Percentiles rank a stretch among this genome's conserved stretches.
Evolutionary conservation across 805 yeast species (phyloP).

Genomic region (Cyberlindnera amylophila): DNA sequence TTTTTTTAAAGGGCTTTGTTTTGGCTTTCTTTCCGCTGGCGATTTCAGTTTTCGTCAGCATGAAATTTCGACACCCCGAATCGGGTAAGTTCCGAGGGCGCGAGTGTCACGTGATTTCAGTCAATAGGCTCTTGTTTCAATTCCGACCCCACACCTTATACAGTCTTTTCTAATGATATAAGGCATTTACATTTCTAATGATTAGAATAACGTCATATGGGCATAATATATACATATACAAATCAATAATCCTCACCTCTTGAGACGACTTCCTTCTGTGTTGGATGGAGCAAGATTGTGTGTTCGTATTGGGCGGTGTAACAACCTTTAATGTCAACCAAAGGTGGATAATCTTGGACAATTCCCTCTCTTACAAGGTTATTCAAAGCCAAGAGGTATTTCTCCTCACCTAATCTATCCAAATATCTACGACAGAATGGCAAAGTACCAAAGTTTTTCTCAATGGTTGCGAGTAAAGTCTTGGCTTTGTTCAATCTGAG

Average conservation of each 20-base stretch:
- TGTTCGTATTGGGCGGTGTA: constrained; percentile 98
- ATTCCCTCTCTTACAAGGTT: constrained; percentile 79
- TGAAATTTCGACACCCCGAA: constrained; percentile 4
- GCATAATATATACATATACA: too few relatives aligned
- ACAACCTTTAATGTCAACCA: constrained; percentile 75
- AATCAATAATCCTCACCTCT: constrained; percentile 86
- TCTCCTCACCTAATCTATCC: constrained; percentile 88
- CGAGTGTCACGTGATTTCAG: not conserved
- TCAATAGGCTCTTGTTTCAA: not conserved
- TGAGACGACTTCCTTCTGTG: constrained; percentile 89
- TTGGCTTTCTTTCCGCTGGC: constrained; percentile 6
- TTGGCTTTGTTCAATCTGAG: constrained; percentile 65
- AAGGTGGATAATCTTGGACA: constrained; percentile 93
- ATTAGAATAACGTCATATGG: too few relatives aligned
- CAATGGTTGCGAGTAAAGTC: constrained; percentile 63
- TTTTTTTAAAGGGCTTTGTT: not conserved
- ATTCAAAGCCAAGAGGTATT: constrained; percentile 82
- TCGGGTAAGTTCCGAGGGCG: constrained; percentile 2
- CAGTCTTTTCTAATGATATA: too few relatives aligned
- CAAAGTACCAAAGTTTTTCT: constrained; percentile 83
- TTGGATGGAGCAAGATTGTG: constrained; percentile 85
- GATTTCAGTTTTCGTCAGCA: constrained; percentile 8
- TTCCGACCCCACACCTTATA: too few relatives aligned
- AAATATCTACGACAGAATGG: constrained; percentile 96
- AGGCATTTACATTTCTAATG: too few relatives aligned